Conservation (phyloP, 2,329 filamentous ascomycete genomes). For the Parasarocladium wereldwijsianum region DNA sequence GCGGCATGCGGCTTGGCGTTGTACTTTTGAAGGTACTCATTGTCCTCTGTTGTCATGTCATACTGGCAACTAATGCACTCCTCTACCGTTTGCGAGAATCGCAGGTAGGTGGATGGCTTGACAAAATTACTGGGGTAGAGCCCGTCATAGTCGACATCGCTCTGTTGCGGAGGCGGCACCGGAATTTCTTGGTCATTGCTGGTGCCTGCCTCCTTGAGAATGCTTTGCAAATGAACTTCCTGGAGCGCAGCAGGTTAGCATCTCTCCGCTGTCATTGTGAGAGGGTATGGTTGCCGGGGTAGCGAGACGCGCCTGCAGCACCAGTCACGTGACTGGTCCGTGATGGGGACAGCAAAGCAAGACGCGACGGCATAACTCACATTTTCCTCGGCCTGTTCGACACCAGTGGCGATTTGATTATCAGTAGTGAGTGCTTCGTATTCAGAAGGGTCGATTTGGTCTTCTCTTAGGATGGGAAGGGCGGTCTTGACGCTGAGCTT, state of each 20-base stretch:
- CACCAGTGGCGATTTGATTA: constrained; percentile 84
- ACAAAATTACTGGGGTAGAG: constrained; percentile 69
- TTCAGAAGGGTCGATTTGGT: constrained; percentile 74
- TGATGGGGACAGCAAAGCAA: constrained; percentile 13
- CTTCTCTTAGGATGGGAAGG: constrained; percentile 74
- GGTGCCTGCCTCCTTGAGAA: constrained; percentile 41
- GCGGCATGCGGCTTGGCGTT: constrained; percentile 59
- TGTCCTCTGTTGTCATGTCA: constrained; percentile 88
- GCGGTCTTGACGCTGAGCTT: constrained; percentile 87
- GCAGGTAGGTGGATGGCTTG: constrained; percentile 85
- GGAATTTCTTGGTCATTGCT: constrained; percentile 48
- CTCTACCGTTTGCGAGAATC: constrained; percentile 95
- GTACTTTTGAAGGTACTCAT: constrained; percentile 67
- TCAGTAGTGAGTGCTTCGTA: constrained; percentile 77
- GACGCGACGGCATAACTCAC: no score
- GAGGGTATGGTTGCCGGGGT: not conserved
- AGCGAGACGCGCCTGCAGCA: not conserved
- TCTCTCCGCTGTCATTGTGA: constrained; percentile 15
- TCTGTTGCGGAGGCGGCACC: constrained; percentile 49
- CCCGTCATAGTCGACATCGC: constrained; percentile 68
- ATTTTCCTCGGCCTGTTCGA: constrained; percentile 94
- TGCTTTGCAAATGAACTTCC: constrained; percentile 93
- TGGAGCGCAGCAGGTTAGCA: constrained; percentile 21
- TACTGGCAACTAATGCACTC: constrained; percentile 84
- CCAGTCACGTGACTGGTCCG: constrained; percentile 27